Evolutionary conservation across 768 basidiomycete genomes (phyloP), one percentile per base, ranked within the genome.

Genomic region (Amanita jacksonii): DNA sequence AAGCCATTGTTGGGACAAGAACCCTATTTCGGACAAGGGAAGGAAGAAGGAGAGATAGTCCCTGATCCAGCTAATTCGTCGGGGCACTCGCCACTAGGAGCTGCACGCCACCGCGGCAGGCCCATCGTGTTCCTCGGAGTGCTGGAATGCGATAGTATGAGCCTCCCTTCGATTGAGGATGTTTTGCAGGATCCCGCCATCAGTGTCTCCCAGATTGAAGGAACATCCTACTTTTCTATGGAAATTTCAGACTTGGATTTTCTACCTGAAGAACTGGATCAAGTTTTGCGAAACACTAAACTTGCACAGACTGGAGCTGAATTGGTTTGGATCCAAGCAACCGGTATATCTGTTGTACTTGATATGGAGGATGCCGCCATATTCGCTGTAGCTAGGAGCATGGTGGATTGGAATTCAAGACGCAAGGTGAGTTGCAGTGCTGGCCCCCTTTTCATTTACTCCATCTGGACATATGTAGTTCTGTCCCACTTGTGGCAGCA

Each of bases 321-420:
- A 13, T 43, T 81, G 48, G 58, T 53, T n/a, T 94, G 86, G 67
- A 62, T 68, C 13, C 86, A 90, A 44, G 70, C 88, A 3, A 61
- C 87, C 40, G 53, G 67, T 2, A 67, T 79, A 32, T 73, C 77
- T 61, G 64, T 66, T 2, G 63, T 58, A 12, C 65, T 93, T 53
- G 76, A 79, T 53, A 54, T 53, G 2, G 81, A 85, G 54, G 76
- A 77, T 24, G 87, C 83, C 1, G 81, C 76, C 0, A 62, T 97
- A 0, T 88, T 88, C 55, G 86, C 87, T 0, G 71, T 74, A 44
- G 87, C 83, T 1, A 67, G 88, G 45, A 84, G 80, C 33, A 67
- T 97, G 75, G 69, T 85, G 2, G 94, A 98, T 57, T 99, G 94
- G 94, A 98, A 96, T 59, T 70, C 68, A 39, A 69, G 91, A 43